Evolutionary conservation across 2,329 filamentous ascomycete genomes (phyloP).

Genomic region (Colletotrichum ledebouriae): DNA sequence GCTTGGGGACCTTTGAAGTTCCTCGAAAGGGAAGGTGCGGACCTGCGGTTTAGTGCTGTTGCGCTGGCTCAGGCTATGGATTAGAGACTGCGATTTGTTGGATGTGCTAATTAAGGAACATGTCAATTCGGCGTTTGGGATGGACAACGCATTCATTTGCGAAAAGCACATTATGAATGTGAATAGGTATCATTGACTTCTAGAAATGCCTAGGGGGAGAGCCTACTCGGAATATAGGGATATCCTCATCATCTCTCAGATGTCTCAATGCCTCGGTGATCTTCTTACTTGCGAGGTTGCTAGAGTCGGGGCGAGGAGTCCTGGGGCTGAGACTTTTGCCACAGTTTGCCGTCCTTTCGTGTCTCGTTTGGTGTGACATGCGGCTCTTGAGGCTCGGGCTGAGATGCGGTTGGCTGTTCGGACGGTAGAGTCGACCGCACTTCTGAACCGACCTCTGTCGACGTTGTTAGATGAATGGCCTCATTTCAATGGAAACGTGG

Average conservation of each 20-base stretch:
- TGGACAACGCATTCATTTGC: not conserved
- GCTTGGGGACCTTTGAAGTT: slow-evolving; percentile 74
- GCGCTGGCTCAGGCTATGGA: slow-evolving; percentile 66
- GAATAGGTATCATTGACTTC: slow-evolving; percentile 4
- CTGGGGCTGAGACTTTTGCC: slow-evolving; percentile 28
- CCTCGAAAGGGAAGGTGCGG: slow-evolving; percentile 66
- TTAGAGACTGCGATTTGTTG: slow-evolving; percentile 46
- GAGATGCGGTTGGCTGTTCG: not conserved
- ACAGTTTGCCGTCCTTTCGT: slow-evolving; percentile 49
- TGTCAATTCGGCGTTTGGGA: slow-evolving; percentile 23
- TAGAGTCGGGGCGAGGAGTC: slow-evolving; percentile 9
- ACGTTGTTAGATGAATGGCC: not conserved
- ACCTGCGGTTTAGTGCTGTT: slow-evolving; percentile 71
- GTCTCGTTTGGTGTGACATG: slow-evolving; percentile 45
- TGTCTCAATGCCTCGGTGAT: not conserved
- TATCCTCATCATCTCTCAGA: not conserved
- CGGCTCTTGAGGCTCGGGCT: not conserved
- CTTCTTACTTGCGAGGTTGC: not conserved
- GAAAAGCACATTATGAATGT: not conserved
- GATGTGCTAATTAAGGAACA: not conserved
- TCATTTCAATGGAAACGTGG: not conserved
- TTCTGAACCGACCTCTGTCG: no score
- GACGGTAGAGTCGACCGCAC: no score
- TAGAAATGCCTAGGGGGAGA: slow-evolving; percentile 10
- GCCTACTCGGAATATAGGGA: slow-evolving; percentile 27